Conservation (phyloP, 352 stramenopile genomes). For the Globisporangium alternatum region DNA sequence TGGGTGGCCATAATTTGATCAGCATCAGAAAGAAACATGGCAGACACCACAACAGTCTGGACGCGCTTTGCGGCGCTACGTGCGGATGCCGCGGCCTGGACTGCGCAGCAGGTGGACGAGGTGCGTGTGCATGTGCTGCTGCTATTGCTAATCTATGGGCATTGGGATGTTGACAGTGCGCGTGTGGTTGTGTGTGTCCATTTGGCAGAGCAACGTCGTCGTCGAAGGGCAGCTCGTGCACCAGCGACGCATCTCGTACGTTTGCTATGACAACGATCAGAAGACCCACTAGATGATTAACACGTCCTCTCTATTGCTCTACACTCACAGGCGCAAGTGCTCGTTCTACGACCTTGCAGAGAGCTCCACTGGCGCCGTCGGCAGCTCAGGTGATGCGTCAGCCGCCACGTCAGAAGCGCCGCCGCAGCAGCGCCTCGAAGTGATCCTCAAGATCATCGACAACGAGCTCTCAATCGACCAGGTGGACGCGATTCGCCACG, state of each 20-base stretch:
- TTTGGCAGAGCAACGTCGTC: conserved; percentile 27
- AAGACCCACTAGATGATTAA: background rate
- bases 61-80: conserved; percentile 50
- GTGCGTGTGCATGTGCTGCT: conserved; percentile 7
- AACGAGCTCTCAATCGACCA: conserved; percentile 58
- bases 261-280: background rate
- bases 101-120: conserved; percentile 19
- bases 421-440: conserved; percentile 47
- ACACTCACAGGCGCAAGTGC: conserved; percentile 46
- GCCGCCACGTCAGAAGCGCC: conserved; percentile 8
- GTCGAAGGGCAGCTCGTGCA: conserved; percentile 79
- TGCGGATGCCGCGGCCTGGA: conserved; percentile 27
- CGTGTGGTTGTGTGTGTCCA: background rate
- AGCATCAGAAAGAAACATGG: conserved; percentile 10
- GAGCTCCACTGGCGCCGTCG: background rate
- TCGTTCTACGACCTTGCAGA: conserved; percentile 73
- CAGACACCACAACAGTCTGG: conserved; percentile 21
- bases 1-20: conserved; percentile 22
- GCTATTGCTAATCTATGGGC: background rate
- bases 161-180: background rate
- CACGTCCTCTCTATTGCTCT: background rate
- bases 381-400: background rate
- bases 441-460: conserved; percentile 78
- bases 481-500: conserved; percentile 57
- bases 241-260: conserved; percentile 66